A percentile compares a stretch with the other conserved stretches of the same genome.
These are phyloP conservation scores for Pseudonitzschia pungens DNA, from an alignment of 108 stramenopile genomes.

Conservation along the genomic window DNA sequence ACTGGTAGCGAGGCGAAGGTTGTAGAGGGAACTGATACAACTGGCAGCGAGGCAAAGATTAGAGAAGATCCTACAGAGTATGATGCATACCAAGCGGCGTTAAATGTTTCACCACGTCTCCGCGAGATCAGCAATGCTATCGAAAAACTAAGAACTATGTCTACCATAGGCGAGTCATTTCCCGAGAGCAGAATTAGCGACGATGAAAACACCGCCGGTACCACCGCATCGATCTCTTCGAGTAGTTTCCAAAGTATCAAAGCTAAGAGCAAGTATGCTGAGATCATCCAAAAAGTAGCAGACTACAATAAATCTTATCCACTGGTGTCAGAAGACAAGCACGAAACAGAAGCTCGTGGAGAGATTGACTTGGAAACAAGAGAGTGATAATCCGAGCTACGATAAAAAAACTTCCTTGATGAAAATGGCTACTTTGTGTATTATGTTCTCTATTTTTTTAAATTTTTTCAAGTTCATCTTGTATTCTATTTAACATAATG, in stretches of 20 bases:
- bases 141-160: neutral
- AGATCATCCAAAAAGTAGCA: neutral
- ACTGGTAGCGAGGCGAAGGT: neutral
- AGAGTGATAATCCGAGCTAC: neutral
- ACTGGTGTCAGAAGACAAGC: neutral
- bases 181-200: neutral
- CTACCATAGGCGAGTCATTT: neutral
- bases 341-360: neutral
- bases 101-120: neutral
- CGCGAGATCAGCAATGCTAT: constrained; percentile 2
- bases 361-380: neutral
- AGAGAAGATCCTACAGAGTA: neutral
- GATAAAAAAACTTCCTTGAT: neutral
- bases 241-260: neutral
- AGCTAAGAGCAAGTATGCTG: neutral
- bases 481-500: too few species aligned
- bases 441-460: too few species aligned
- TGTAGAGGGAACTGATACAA: neutral
- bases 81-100: neutral
- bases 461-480: too few species aligned
- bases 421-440: too few species aligned
- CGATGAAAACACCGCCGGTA: neutral
- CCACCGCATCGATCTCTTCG: neutral
- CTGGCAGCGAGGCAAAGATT: neutral
- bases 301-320: constrained; percentile 1